These are phyloP conservation scores for Cytospora piceicola DNA, from an alignment of 2,329 filamentous ascomycete genomes.

Conservation along the genomic window DNA sequence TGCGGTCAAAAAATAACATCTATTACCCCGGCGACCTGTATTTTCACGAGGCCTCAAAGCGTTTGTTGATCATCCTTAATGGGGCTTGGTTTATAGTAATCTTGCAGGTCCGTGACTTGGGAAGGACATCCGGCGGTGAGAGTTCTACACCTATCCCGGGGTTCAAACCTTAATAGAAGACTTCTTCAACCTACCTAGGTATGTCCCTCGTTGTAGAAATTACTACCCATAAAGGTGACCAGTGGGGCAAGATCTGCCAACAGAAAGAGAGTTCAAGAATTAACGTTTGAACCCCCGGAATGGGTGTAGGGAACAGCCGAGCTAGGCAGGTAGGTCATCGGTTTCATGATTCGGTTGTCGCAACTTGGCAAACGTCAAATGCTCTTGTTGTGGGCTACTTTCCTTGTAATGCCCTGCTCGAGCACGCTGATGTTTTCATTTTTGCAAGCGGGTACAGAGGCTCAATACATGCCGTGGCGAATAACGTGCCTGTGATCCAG, in stretches of 20 bases:
- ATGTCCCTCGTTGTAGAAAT: too few relatives aligned
- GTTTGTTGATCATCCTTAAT: too few relatives aligned
- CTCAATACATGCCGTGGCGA: slow-evolving; percentile 11
- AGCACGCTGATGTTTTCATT: slow-evolving; percentile 10
- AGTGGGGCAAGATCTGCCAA: neutral
- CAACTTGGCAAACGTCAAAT: slow-evolving; percentile 3
- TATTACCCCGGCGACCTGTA: too few relatives aligned
- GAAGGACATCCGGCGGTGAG: too few relatives aligned
- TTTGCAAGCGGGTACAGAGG: slow-evolving; percentile 7
- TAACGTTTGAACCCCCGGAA: neutral
- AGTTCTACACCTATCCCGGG: too few relatives aligned
- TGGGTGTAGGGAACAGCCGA: neutral
- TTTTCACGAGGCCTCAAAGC: too few relatives aligned
- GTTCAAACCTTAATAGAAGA: too few relatives aligned
- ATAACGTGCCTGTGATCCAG: slow-evolving; percentile 14
- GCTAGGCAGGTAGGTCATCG: neutral
- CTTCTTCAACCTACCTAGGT: too few relatives aligned
- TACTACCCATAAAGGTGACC: slow-evolving; percentile 3
- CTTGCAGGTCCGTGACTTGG: too few relatives aligned
- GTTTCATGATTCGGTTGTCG: neutral
- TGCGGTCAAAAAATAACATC: too few relatives aligned
- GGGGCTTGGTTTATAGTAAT: too few relatives aligned
- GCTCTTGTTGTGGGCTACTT: slow-evolving; percentile 10
- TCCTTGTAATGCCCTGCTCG: slow-evolving; percentile 12
- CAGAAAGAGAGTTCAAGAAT: neutral